Evolutionary conservation across 2,329 filamentous ascomycete genomes (phyloP).

Genomic region (Ramularia endophylla): DNA sequence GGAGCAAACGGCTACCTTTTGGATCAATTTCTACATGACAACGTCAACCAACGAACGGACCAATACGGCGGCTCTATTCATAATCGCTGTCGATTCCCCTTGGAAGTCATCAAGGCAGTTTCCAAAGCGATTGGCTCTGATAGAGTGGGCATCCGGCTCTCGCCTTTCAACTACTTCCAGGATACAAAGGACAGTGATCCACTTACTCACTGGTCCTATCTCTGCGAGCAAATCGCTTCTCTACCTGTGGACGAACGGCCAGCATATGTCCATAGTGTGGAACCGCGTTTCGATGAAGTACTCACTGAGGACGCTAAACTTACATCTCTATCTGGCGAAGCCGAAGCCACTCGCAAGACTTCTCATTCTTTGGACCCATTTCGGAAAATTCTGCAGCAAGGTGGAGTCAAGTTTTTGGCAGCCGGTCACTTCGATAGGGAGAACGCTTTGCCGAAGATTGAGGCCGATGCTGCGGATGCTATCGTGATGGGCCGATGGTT

Average conservation of each 20-base stretch:
- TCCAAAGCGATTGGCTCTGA: slow-evolving; percentile 41
- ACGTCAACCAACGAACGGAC: slow-evolving; percentile 47
- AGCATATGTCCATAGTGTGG: slow-evolving; percentile 55
- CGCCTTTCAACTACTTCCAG: slow-evolving; percentile 55
- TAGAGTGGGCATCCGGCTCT: slow-evolving; percentile 49
- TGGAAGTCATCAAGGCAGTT: slow-evolving; percentile 51
- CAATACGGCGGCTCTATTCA: slow-evolving; percentile 39
- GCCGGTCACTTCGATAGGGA: slow-evolving; percentile 37
- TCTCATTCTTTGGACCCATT: slow-evolving; percentile 17
- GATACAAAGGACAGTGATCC: slow-evolving; percentile 58
- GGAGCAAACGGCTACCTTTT: slow-evolving; percentile 48
- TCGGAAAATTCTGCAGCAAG: slow-evolving; percentile 19
- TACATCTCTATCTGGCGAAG: slow-evolving; percentile 26
- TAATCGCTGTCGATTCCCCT: slow-evolving; percentile 43
- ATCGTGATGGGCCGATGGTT: slow-evolving; percentile 48
- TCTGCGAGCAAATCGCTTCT: slow-evolving; percentile 39
- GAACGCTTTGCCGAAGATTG: slow-evolving; percentile 31
- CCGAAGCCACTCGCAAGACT: slow-evolving; percentile 26
- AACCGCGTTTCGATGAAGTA: slow-evolving; percentile 47
- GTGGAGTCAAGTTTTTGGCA: slow-evolving; percentile 31
- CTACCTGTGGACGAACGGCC: slow-evolving; percentile 44
- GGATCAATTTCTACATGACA: slow-evolving; percentile 58
- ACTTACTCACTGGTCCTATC: slow-evolving; percentile 54
- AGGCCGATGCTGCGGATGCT: slow-evolving; percentile 36
- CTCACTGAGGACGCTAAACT: slow-evolving; percentile 23